Evolutionary conservation across 2,329 filamentous ascomycete genomes (phyloP), one percentile per base, ranked within the genome.

Genomic region (Xylaria arbuscula): DNA sequence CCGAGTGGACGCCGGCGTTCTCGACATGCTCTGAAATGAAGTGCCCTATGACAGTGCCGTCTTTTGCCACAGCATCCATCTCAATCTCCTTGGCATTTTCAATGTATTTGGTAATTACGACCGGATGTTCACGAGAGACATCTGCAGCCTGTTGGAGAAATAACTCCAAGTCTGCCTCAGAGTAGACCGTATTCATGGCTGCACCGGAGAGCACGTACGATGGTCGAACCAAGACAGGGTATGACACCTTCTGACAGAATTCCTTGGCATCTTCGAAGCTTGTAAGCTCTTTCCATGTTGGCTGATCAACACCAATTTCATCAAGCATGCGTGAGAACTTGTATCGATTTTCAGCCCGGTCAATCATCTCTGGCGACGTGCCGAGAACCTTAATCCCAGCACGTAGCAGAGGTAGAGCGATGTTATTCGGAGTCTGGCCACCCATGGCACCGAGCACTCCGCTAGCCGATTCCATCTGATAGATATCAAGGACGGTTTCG

Each of bases 11-110:
- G 85, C 96, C 96, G 22, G 96, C 96, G 75, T 98, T 98, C 82
- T 99, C 96, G 50, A 99, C 96, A 80, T 99, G 96, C 85, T 99
- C 96, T 0, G 95, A 98, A 78, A 99, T 93, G 82, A 98, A 98
- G 80, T 98, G 96, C 13, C 95, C 94, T 66, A 98, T 89, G 82
- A 98, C 92, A 63, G 88, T 90, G 77, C 96, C 96, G 74, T 97
- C 92, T 76, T 90, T 91, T 62, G 95, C 96, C 53, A 99, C 96
- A 48, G 96, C 96, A 76, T 99, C 96, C 96, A 99, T 98, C 82
- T 99, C 96, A 72, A 99, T 98, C 81, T 99, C 96, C 86, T 99
- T 98, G 72, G 96, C 96, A 74, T 97, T 96, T 85, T 99, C 96
- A 73, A 99, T 98, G 83, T 98, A 99, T 84, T 99, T 99, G 69